A percentile compares a stretch with the other conserved stretches of the same genome.
These are phyloP conservation scores for Hypoxylon sp. DNA, from an alignment of 2,329 filamentous ascomycete species.

Conservation along the genomic window DNA sequence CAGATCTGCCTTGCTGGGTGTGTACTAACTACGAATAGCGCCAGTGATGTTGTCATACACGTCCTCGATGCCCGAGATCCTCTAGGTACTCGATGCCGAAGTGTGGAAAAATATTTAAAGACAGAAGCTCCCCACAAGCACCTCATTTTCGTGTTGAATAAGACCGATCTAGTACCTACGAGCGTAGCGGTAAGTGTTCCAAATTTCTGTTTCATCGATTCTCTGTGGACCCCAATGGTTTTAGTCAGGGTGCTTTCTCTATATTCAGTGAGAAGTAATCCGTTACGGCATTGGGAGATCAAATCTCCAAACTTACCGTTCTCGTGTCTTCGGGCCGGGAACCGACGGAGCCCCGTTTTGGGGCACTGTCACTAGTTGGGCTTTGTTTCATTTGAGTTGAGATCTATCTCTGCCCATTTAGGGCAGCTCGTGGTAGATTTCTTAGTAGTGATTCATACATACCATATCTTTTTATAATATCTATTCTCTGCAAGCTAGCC, in stretches of 20 bases:
- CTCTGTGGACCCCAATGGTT: constrained; percentile 70
- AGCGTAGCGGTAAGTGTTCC: constrained; percentile 85
- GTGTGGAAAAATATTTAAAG: constrained; percentile 92
- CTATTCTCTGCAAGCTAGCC: constrained; percentile 45
- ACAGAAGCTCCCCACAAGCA: constrained; percentile 98
- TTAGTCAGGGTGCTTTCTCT: constrained; percentile 87
- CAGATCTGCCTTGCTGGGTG: not conserved
- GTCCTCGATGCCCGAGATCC: constrained; percentile 92
- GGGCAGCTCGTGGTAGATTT: constrained; percentile 81
- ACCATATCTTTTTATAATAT: constrained; percentile 55
- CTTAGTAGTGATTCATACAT: constrained; percentile 99
- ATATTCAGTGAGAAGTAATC: constrained; percentile 82
- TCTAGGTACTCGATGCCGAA: constrained; percentile 88
- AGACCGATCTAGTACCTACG: constrained; percentile 93
- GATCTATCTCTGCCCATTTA: constrained; percentile 75
- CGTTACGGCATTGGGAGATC: constrained; percentile 99
- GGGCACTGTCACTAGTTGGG: constrained; percentile 80
- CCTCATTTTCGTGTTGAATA: constrained; percentile 89
- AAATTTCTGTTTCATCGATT: constrained; percentile 30
- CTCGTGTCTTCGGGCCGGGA: constrained; percentile 74
- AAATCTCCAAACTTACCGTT: constrained; percentile 78
- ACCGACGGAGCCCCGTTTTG: constrained; percentile 90
- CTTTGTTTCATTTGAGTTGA: constrained; percentile 98
- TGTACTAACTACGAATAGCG: constrained; percentile 76
- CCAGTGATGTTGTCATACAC: constrained; percentile 95